phyloP scores from a whole-genome alignment of 768 basidiomycete species.

The Collybiopsis luxurians region DNA sequence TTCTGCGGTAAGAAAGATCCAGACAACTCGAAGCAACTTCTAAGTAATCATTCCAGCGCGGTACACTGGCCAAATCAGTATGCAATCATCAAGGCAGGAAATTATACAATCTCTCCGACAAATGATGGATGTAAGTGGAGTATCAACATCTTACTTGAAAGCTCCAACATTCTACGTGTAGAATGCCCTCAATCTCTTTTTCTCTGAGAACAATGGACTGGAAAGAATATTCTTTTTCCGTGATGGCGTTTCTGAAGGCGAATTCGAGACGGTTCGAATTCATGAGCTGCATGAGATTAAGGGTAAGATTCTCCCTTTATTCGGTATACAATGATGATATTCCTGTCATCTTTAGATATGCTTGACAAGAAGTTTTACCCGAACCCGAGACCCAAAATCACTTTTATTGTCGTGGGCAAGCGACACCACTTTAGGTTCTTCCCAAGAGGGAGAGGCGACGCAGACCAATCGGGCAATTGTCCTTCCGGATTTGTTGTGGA shows the following conservation, averaged over 20 bases:
- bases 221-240: constrained; percentile 23
- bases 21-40: not conserved
- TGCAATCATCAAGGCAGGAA: constrained; percentile 50
- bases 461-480: constrained; percentile 56
- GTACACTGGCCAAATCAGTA: constrained; percentile 52
- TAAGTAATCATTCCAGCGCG: constrained; percentile 20
- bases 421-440: constrained; percentile 53
- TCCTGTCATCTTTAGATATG: not conserved
- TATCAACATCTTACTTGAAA: not conserved
- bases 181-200: not conserved
- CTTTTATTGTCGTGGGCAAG: constrained; percentile 62
- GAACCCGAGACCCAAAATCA: constrained; percentile 46
- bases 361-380: constrained; percentile 11
- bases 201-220: not conserved
- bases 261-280: constrained; percentile 21
- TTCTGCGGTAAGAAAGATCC: constrained; percentile 28
- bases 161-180: not conserved
- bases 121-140: constrained; percentile 43
- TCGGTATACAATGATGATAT: not conserved
- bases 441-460: constrained; percentile 34
- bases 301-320: constrained; percentile 5
- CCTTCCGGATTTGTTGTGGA: constrained; percentile 65
- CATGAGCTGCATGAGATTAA: constrained; percentile 18
- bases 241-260: constrained; percentile 32
- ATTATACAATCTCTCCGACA: constrained; percentile 55